Base-by-base conservation (phyloP, 345 rosid genomes). In the Aquilaria malaccensis region DNA sequence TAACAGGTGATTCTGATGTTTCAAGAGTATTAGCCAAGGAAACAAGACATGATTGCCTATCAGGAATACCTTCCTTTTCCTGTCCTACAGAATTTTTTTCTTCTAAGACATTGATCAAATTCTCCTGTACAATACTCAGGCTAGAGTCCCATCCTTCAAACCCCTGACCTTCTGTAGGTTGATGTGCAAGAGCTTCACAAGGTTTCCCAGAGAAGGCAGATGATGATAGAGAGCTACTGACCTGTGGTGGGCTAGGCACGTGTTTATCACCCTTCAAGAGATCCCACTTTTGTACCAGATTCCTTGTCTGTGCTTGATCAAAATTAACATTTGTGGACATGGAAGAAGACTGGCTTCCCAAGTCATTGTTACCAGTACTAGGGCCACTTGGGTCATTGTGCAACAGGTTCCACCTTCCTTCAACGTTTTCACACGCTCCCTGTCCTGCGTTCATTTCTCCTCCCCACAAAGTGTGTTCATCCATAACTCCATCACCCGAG, bases 1-100 rank as follows among this genome's bases (percentile, higher is more conserved):
- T 81, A 68, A 73, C 72, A 66, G 73, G 73, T 62, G 74, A 78
- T 55, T 69, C 70, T 14, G 82, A 64, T 54, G 72, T 74, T 56
- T 75, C 87, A 60, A 71, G 70, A 57, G 80, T 58, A 68, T 76
- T 73, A 11, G 71, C 75, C 59, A 68, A 45, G 64, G 85, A 73
- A 58, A 70, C 68, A 64, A 72, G 61, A 59, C 70, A 71, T 11
- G 83, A 78, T 66, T 14, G 70, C 62, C 60, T 74, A 57, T 77
- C 80, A 56, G 75, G 67, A 50, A 78, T 82, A 56, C 51, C 74
- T 58, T 61, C 74, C 68, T 77, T 76, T 62, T 65, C 77, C 55
- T 61, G 68, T 49, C 50, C 71, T 58, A 53, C 41, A 65, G 45
- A 55, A 59, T 47, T 58, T 62, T 45, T 63, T 59, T 10, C 72